Evolutionary conservation across 805 yeast species (phyloP), one percentile per base, ranked within the genome.

Genomic region (Yamadazyma ubonensis): DNA sequence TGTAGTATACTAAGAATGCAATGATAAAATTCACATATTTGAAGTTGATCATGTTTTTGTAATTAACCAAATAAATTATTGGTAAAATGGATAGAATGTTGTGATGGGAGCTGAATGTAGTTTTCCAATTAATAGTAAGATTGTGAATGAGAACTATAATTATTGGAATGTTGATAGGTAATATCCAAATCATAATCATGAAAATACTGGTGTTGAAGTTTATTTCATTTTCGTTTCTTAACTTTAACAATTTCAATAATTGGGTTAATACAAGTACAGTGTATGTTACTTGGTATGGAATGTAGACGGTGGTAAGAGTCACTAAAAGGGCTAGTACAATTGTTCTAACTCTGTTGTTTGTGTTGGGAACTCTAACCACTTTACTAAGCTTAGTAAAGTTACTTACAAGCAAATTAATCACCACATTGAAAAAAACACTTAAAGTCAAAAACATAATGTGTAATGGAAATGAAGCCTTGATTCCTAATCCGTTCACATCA

Each of bases 21-120:
- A 61, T 49, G n/a, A 49, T 32, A 39, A 17, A 23, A 15, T 36
- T 29, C 27, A 14, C 25, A 36, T 21, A 37, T 22, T 25, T 35
- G 28, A 17, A 36, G 25, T n/a, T 20, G 18, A 46, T 29, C 20
- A 29, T 27, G 30, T 28, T 38, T 15, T 19, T 3, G 60, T 44
- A 12, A 32, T 16, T 40, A 18, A 40, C 54, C 36, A 39, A 28
- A 1, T 58, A 38, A 7, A 88, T 69, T 2, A 85, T 78, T 0
- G 96, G 96, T 10, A 83, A 63, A 17, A 89, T 76, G 0, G 96
- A 84, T 38, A 89, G 59, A 29, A 86, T 67, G 54, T 87, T 89
- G 57, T 90, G 96, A 57, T 88, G 95, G 0, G 96, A 83, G 5
- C 86, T 77, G 54, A 88, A 88, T 12, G 95, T 89, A 0, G 93